Base-by-base conservation (phyloP, 2,329 filamentous ascomycete species). In the Chaetomiaceae sp. region DNA sequence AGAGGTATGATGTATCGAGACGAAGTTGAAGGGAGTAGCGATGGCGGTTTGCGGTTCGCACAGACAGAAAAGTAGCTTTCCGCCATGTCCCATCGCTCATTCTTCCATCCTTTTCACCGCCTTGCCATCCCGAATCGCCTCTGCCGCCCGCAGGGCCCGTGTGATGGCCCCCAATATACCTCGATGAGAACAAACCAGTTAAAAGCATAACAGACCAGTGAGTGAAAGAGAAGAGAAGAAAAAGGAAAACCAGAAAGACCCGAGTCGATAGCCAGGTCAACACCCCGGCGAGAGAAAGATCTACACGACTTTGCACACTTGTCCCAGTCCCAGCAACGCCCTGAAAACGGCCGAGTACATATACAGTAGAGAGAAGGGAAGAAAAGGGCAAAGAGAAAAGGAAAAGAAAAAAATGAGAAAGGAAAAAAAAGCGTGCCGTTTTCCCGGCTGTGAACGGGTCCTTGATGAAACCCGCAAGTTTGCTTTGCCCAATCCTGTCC, bases 281-380 rank as follows among this genome's bases (percentile, higher is more conserved):
- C 40, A 33, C 37, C 20, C 19, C 25, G 9, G 9, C 30, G 25
- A 13, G 21, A 5, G 3, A 46, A 38, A 37, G 14, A 37, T 33
- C 44, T 48, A 44, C 20, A 42, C 23, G n/a, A 39, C 37, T 39
- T 27, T 42, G 39, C 39, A 46, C 42, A 51, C 48, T 43, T 51
- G 43, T 37, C 48, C 42, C 14, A n/a, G 37, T 19, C 42, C 48
- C 42, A 37, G 16, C 34, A 46, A 50, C 47, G 47, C 47, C 47
- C 8, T 4, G 30, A 16, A 13, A 35, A 25, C 5, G 7, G 16
- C 9, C 5, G 35, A 30, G 35, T 52, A 52, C 44, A 48, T 52
- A 39, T 52, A 52, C 44, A 52, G 17, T 27, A 21, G 5, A 21
- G 12, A 8, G 14, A n/a, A 38, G 9, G 14, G 12, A 33, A 39